Percentiles rank a stretch among this genome's conserved stretches.
phyloP scores from a whole-genome alignment of 2,329 filamentous ascomycete species.

The Fonsecaea pedrosoi region DNA sequence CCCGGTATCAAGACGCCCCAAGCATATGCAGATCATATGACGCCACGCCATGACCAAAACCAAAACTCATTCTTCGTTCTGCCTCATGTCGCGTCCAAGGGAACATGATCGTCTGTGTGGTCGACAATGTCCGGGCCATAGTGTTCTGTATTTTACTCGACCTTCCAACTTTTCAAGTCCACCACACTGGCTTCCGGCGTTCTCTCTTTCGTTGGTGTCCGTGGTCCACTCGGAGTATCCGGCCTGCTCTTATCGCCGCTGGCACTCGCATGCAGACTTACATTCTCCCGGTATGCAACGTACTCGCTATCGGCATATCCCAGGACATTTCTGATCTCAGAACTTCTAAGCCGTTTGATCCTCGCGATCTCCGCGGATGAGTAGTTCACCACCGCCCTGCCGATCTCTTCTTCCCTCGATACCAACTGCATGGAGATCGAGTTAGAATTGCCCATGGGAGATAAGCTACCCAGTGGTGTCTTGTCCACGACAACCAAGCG shows the following conservation, averaged over 20 bases:
- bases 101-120: neutral
- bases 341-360: slow-evolving; percentile 84
- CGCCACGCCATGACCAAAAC: neutral
- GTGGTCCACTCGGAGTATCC: slow-evolving; percentile 33
- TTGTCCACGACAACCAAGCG: slow-evolving; percentile 80
- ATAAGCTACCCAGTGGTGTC: slow-evolving; percentile 44
- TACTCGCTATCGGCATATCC: slow-evolving; percentile 97
- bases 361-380: slow-evolving; percentile 80
- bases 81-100: neutral
- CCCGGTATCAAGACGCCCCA: neutral
- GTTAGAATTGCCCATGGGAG: slow-evolving; percentile 38
- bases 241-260: slow-evolving; percentile 32
- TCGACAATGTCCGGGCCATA: neutral
- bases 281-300: slow-evolving; percentile 84
- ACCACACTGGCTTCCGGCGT: slow-evolving; percentile 36
- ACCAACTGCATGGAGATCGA: slow-evolving; percentile 30
- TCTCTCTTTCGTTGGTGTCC: slow-evolving; percentile 28
- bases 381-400: slow-evolving; percentile 90
- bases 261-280: slow-evolving; percentile 64
- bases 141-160: slow-evolving; percentile 8
- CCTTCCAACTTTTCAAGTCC: slow-evolving; percentile 26
- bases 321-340: slow-evolving; percentile 77
- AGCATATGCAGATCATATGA: neutral
- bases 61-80: neutral
- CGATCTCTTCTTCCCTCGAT: slow-evolving; percentile 71